These are phyloP conservation scores for Yueomyces sinensis DNA, from an alignment of 805 yeast species.

Conservation along the genomic window DNA sequence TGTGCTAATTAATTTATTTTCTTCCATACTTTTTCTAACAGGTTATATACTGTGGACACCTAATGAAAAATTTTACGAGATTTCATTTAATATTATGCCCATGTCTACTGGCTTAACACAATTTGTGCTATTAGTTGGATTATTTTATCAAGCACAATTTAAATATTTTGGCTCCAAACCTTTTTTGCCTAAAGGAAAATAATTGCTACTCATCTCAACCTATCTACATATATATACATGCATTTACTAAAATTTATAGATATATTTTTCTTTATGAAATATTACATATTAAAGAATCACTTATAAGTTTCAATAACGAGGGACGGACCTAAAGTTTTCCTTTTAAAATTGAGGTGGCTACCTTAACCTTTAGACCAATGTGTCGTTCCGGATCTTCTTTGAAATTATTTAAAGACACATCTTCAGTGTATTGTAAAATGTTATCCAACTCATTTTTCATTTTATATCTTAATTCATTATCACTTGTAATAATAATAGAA, in stretches of 20 bases:
- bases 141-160: slow-evolving; percentile 18
- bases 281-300: too few relatives aligned
- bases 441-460: slow-evolving; percentile 56
- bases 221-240: neutral
- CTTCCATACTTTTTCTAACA: neutral
- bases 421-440: slow-evolving; percentile 38
- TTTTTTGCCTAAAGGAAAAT: slow-evolving; percentile 8
- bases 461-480: slow-evolving; percentile 37
- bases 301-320: too few relatives aligned
- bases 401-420: slow-evolving; percentile 49
- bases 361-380: slow-evolving; percentile 47
- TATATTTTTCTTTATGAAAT: too few relatives aligned
- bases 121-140: slow-evolving; percentile 5
- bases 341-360: slow-evolving; percentile 53
- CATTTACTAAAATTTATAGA: neutral
- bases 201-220: neutral
- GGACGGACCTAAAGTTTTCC: slow-evolving; percentile 45
- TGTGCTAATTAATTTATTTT: slow-evolving; percentile 4
- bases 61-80: slow-evolving; percentile 5
- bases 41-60: too few relatives aligned
- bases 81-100: slow-evolving; percentile 17
- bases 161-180: slow-evolving; percentile 12
- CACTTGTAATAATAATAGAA: slow-evolving; percentile 64
- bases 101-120: slow-evolving; percentile 7
- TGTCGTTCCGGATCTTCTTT: slow-evolving; percentile 43